Evolutionary conservation across 345 rosid genomes (phyloP).

Genomic region (Draba incana): DNA sequence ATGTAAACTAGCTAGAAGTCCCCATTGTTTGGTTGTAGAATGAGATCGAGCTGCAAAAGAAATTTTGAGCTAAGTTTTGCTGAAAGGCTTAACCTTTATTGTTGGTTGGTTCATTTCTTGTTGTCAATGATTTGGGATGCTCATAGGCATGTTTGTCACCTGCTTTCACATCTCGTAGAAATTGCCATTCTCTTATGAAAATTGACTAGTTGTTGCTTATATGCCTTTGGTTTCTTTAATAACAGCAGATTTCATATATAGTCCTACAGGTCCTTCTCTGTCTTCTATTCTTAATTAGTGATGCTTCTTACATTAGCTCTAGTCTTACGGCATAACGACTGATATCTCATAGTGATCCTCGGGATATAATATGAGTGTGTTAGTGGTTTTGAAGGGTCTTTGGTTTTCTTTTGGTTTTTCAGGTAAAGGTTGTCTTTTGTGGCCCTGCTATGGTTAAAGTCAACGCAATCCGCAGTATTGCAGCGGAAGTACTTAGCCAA

Average conservation of each 20-base stretch:
- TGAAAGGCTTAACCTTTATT: background rate
- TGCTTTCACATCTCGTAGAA: background rate
- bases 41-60: conserved; percentile 4
- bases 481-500: conserved; percentile 58
- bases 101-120: conserved; percentile 15
- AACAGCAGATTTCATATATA: background rate
- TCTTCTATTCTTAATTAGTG: background rate
- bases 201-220: background rate
- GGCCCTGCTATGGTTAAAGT: conserved; percentile 75
- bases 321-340: conserved; percentile 5
- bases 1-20: background rate
- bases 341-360: conserved; percentile 3
- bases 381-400: conserved; percentile 6
- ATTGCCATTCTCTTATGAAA: conserved; percentile 6
- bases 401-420: conserved; percentile 38
- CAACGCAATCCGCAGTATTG: conserved; percentile 56
- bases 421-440: conserved; percentile 72
- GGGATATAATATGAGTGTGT: background rate
- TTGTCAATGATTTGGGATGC: conserved; percentile 2
- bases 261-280: too few relatives aligned
- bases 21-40: conserved; percentile 14
- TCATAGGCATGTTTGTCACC: conserved; percentile 8
- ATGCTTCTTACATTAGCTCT: conserved; percentile 25
- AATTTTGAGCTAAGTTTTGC: background rate
- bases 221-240: conserved; percentile 14